Evolutionary conservation across 805 yeast species (phyloP).

Genomic region (Pichia cephalocereana): DNA sequence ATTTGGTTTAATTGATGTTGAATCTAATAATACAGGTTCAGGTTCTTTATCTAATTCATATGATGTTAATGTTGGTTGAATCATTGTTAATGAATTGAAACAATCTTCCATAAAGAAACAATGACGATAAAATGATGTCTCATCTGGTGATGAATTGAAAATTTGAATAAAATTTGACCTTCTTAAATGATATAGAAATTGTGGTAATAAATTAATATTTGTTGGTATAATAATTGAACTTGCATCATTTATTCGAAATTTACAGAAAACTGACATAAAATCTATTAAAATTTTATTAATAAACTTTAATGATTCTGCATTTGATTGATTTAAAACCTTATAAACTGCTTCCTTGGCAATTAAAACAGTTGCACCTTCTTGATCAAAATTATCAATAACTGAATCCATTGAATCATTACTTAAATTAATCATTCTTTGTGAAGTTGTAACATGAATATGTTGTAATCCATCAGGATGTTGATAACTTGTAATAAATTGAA

Average conservation of each 20-base stretch:
- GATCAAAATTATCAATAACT: conserved; percentile 47
- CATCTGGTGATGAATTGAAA: conserved; percentile 66
- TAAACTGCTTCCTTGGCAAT: conserved; percentile 46
- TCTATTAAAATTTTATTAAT: conserved; percentile 40
- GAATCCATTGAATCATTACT: conserved; percentile 22
- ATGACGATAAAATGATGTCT: conserved; percentile 57
- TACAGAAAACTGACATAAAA: conserved; percentile 37
- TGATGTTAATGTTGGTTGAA: conserved; percentile 58
- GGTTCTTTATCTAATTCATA: conserved; percentile 52
- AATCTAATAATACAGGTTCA: conserved; percentile 54
- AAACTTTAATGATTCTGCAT: conserved; percentile 35
- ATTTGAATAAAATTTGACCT: conserved; percentile 58
- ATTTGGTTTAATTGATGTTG: conserved; percentile 49
- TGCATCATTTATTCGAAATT: conserved; percentile 37
- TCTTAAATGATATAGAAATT: conserved; percentile 57
- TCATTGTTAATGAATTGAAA: conserved; percentile 52
- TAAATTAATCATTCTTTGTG: conserved; percentile 35
- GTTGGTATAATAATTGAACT: conserved; percentile 42
- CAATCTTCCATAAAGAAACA: conserved; percentile 54
- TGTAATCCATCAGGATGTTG: conserved; percentile 52
- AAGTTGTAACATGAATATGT: conserved; percentile 54
- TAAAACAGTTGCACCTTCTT: conserved; percentile 59
- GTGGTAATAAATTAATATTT: conserved; percentile 49
- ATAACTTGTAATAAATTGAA: conserved; percentile 50
- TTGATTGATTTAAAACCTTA: conserved; percentile 30